A percentile compares a stretch with the other conserved stretches of the same genome.
These are phyloP conservation scores for Wickerhamomyces sp. DNA, from an alignment of 1,139 yeast species.

Conservation along the genomic window DNA sequence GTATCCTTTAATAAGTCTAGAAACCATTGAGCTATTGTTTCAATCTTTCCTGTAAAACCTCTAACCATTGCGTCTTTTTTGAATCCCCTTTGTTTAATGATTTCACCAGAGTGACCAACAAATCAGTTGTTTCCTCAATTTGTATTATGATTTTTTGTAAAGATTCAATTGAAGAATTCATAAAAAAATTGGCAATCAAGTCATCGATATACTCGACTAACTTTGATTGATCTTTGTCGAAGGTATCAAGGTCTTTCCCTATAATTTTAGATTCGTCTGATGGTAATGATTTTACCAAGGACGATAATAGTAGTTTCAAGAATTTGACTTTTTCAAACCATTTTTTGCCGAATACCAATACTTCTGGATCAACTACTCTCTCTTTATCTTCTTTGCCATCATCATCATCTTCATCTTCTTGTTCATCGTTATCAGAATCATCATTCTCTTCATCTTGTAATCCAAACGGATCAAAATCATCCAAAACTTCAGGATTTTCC, in stretches of 20 bases:
- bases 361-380: constrained; percentile 27
- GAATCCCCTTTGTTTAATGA: constrained; percentile 17
- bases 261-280: constrained; percentile 18
- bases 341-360: constrained; percentile 36
- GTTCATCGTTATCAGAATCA: constrained; percentile 29
- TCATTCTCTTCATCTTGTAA: constrained; percentile 25
- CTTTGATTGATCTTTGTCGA: constrained; percentile 26
- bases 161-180: constrained; percentile 19
- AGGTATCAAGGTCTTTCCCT: constrained; percentile 24
- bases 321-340: constrained; percentile 54
- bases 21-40: not conserved
- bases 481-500: constrained; percentile 48
- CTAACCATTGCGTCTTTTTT: constrained; percentile 21
- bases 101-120: constrained; percentile 16
- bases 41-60: constrained; percentile 20
- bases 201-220: constrained; percentile 30
- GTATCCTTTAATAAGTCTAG: not conserved
- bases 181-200: constrained; percentile 28
- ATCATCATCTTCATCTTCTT: constrained; percentile 29
- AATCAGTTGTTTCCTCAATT: constrained; percentile 9
- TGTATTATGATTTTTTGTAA: constrained; percentile 1
- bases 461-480: constrained; percentile 40
- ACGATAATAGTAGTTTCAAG: constrained; percentile 47
- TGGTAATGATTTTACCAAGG: constrained; percentile 54
- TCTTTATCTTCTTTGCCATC: constrained; percentile 26